Percentiles rank a stretch among this genome's conserved stretches.
These are phyloP conservation scores for Fraxinus sp. DNA, from an alignment of 305 asterid species.

Conservation along the genomic window DNA sequence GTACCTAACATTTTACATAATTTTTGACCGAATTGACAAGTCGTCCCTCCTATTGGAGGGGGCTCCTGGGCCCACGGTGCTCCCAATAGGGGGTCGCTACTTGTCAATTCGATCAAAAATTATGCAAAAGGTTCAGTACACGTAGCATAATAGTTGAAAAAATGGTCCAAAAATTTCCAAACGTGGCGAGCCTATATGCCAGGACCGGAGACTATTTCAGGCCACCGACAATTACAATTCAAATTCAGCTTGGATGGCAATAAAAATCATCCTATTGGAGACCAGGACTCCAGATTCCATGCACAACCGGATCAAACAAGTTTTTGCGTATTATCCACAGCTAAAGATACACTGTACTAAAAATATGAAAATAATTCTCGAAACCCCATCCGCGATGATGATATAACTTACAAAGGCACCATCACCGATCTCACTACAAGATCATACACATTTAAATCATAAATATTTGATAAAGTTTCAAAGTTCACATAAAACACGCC, in stretches of 20 bases:
- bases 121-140: too few relatives aligned
- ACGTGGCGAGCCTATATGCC: neutral
- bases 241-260: neutral
- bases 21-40: too few relatives aligned
- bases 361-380: neutral
- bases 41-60: too few relatives aligned
- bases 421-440: neutral
- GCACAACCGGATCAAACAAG: neutral
- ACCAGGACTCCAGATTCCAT: neutral
- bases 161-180: neutral
- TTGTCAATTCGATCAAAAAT: too few relatives aligned
- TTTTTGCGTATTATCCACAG: neutral
- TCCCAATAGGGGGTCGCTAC: too few relatives aligned
- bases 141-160: neutral
- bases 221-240: neutral
- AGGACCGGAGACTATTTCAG: neutral
- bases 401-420: neutral
- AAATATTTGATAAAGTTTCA: constrained; percentile 5
- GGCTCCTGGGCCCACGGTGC: too few relatives aligned
- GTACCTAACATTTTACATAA: too few relatives aligned
- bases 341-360: neutral
- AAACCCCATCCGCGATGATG: neutral
- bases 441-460: neutral
- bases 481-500: constrained; percentile 12
- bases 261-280: neutral